These are phyloP conservation scores for Arthrobotrys sphaeroides DNA, from an alignment of 2,329 filamentous ascomycete genomes.

Conservation along the genomic window DNA sequence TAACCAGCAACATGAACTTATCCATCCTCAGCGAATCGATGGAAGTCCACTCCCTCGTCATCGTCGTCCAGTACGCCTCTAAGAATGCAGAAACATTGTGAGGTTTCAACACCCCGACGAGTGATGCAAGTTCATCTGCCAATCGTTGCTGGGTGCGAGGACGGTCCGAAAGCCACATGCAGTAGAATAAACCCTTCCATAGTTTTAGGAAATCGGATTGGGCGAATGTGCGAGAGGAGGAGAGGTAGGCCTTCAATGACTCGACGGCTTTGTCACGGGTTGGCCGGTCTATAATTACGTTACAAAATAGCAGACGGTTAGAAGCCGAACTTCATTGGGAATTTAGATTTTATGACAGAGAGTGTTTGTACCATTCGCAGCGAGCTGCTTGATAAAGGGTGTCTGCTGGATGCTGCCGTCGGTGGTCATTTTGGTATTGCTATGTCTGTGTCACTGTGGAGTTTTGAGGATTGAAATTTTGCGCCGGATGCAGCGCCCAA, in stretches of 20 bases:
- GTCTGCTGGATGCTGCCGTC: conserved; percentile 47
- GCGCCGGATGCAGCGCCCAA: conserved; percentile 21
- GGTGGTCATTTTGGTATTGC: conserved; percentile 29
- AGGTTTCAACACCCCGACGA: conserved; percentile 59
- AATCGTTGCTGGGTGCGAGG: conserved; percentile 86
- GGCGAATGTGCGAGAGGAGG: conserved; percentile 68
- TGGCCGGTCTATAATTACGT: conserved; percentile 72
- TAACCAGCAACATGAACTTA: conserved; percentile 88
- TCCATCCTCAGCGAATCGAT: conserved; percentile 76
- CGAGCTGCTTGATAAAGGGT: conserved; percentile 83
- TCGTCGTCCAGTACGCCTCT: conserved; percentile 66
- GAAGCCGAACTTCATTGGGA: not conserved
- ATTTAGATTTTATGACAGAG: not conserved
- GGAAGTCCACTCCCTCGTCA: conserved; percentile 65
- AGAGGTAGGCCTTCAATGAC: conserved; percentile 80
- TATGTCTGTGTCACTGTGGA: not conserved
- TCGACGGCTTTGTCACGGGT: conserved; percentile 79
- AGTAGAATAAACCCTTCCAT: conserved; percentile 94
- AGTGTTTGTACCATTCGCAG: conserved; percentile 79
- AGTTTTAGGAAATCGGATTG: conserved; percentile 82
- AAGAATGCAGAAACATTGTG: conserved; percentile 64
- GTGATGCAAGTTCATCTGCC: conserved; percentile 76
- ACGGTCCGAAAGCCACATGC: conserved; percentile 90
- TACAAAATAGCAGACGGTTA: conserved; percentile 1
- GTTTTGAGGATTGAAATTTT: conserved; percentile 42